Conservation (phyloP, 768 basidiomycete genomes). For the Pulveroboletus sp. region DNA sequence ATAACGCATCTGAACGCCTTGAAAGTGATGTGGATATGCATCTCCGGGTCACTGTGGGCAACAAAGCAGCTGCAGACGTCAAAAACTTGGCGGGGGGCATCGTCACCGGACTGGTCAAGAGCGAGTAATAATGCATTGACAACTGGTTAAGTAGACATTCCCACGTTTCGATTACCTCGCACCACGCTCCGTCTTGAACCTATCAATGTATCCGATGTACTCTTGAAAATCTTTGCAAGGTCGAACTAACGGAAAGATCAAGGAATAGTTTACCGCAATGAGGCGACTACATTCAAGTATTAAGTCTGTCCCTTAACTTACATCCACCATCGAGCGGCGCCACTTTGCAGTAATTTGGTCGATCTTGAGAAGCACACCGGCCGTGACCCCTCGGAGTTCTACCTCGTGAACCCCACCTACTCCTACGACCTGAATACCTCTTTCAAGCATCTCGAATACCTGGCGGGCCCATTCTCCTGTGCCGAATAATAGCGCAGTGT, state of each 20-base stretch:
- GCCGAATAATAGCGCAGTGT: constrained; percentile 64
- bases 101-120: constrained; percentile 1
- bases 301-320: constrained; percentile 14
- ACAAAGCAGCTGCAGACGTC: constrained; percentile 10
- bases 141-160: constrained; percentile 1
- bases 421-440: constrained; percentile 55
- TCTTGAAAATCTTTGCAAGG: too few relatives aligned
- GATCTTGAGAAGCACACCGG: constrained; percentile 77
- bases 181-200: too few relatives aligned
- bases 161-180: constrained; percentile 3
- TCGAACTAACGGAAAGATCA: too few relatives aligned
- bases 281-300: background rate
- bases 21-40: constrained; percentile 37
- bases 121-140: background rate
- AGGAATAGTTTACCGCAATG: background rate
- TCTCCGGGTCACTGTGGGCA: constrained; percentile 19
- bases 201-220: too few relatives aligned
- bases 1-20: constrained; percentile 76
- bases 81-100: constrained; percentile 8
- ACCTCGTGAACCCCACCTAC: constrained; percentile 63
- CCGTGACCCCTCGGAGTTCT: constrained; percentile 62
- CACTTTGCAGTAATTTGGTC: constrained; percentile 67
- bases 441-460: constrained; percentile 61
- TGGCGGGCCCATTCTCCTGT: constrained; percentile 76
- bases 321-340: constrained; percentile 59